phyloP scores from a whole-genome alignment of 129 eudicot species.

The Pseudognaphalium luteoalbum region DNA sequence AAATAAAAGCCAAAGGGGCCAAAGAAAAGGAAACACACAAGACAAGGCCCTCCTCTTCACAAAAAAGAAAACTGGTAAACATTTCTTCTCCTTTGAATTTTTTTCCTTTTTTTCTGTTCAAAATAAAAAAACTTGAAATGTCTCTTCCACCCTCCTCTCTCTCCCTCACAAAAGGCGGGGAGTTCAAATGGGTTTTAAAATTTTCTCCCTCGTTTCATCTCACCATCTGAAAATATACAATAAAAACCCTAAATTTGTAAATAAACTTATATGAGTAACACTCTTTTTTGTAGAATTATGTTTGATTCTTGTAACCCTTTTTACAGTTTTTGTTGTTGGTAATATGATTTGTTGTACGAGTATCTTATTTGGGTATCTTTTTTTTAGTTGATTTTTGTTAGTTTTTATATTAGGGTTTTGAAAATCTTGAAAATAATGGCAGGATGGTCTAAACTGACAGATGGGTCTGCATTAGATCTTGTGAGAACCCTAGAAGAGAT shows the following conservation, averaged over 20 bases:
- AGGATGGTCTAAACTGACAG: constrained; percentile 59
- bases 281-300: not conserved
- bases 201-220: constrained; percentile 24
- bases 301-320: not conserved
- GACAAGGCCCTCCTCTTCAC: constrained; percentile 28
- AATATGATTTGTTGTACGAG: not conserved
- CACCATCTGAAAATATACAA: constrained; percentile 8
- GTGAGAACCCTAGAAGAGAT: constrained; percentile 32
- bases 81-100: constrained; percentile 20
- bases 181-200: constrained; percentile 38
- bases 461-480: constrained; percentile 48
- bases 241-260: constrained; percentile 4
- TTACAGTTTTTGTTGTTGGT: not conserved
- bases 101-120: constrained; percentile 30
- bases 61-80: constrained; percentile 43
- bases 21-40: constrained; percentile 29
- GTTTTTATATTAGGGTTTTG: constrained; percentile 57
- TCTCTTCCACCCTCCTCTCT: constrained; percentile 37
- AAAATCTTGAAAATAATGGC: constrained; percentile 51
- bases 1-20: constrained; percentile 31
- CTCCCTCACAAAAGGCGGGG: constrained; percentile 52
- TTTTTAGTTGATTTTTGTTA: not conserved
- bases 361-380: constrained; percentile 4
- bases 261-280: constrained; percentile 19
- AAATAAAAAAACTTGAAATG: constrained; percentile 29